Evolutionary conservation across 2,329 filamentous ascomycete species (phyloP), one percentile per base, ranked within the genome.

Genomic region (Neurospora sp.): DNA sequence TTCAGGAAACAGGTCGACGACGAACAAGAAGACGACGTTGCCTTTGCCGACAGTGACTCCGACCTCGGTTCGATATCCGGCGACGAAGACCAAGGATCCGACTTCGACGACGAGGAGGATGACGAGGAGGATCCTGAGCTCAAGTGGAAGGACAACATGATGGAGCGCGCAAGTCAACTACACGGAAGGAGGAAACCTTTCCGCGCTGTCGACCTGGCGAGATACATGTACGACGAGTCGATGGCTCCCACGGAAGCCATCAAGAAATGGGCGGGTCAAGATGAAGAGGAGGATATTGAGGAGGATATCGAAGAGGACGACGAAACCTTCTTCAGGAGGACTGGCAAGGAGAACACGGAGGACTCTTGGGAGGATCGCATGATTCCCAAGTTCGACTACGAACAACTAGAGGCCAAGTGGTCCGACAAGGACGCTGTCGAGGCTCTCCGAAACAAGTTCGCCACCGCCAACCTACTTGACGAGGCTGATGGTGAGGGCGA

Each of bases 21-120:
- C 68, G 82, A 86, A 43, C 71, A 83, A 11, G 87, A 89, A 33
- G 92, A 89, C 38, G 93, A 97, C 69, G 76, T 98, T 70, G 93
- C 90, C 1, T 99, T 97, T 82, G 96, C 96, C 15, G 96, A 99
- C 77, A 97, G 93, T 77, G 96, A 99, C 79, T 99, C 96, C 0
- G 96, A 99, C 78, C 85, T 99, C 4, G 96, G 96, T 7, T 97
- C 95, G 3, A 81, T 97, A 73, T 97, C 93, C 9, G 83, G 81
- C 0, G 81, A 82, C 6, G 85, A 86, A 2, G 82, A 83, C 1
- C 4, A 82, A 82, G 11, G 81, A 83, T n/a, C 38, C 13, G 70
- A 82, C 23, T 80, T 82, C 0, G 85, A 87, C n/a, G 86, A 87
- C 52, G 82, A 83, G 19, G 82, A 84, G 17, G 81, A 83, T 8